Conservation (phyloP, 2,329 filamentous ascomycete species). For the Polytolypa hystricis region DNA sequence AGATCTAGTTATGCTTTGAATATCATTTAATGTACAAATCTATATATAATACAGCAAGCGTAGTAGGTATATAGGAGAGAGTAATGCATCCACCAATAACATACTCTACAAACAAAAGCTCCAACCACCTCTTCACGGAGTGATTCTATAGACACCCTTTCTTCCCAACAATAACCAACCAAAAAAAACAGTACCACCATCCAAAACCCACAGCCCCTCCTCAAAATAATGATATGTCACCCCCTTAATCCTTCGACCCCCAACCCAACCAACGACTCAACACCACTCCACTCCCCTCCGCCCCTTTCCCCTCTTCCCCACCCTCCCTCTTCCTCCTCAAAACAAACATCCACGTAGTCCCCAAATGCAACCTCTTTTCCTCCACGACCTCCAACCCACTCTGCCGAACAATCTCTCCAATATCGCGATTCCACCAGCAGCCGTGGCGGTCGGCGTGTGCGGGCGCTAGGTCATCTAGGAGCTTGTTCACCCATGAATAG, state of each 20-base stretch:
- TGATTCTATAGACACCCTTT: no score
- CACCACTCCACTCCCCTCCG: not conserved
- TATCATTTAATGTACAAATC: no score
- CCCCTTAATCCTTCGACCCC: not conserved
- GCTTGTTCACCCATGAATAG: constrained; percentile 36
- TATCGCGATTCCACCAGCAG: constrained; percentile 44
- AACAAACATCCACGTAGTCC: constrained; percentile 37
- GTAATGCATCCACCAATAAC: no score
- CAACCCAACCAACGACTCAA: not conserved
- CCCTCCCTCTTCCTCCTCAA: constrained; percentile 14
- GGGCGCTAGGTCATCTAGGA: constrained; percentile 37
- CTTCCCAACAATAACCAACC: no score
- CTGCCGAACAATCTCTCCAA: constrained; percentile 35
- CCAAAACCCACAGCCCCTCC: not conserved
- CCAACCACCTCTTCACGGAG: not conserved
- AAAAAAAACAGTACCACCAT: no score
- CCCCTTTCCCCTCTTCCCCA: not conserved
- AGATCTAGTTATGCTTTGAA: no score
- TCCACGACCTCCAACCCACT: constrained; percentile 39
- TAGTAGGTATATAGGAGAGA: no score
- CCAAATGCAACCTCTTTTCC: constrained; percentile 36
- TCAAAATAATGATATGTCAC: not conserved
- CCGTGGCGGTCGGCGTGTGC: constrained; percentile 40
- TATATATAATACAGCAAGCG: no score
- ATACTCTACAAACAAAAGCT: no score